Evolutionary conservation across 805 yeast genomes (phyloP).

Genomic region (Scheffersomyces coipomensis): DNA sequence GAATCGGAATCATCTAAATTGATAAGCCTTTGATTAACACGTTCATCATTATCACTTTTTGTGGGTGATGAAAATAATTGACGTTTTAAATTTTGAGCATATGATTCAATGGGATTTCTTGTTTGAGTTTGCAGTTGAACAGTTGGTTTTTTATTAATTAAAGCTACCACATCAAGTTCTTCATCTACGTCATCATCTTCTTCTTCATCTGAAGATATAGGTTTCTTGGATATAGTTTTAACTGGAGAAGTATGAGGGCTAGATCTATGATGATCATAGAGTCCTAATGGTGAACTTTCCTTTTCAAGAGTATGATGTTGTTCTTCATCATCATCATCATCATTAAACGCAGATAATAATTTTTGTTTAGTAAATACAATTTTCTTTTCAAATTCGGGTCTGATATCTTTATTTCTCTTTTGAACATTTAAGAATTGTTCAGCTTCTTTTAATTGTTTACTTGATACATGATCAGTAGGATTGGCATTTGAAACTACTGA

Average conservation of each 20-base stretch:
- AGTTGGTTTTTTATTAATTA: constrained; percentile 6
- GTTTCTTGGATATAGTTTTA: constrained; percentile 3
- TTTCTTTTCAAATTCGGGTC: constrained; percentile 27
- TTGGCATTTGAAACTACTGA: constrained; percentile 15
- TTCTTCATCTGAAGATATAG: neutral
- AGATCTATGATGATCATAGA: constrained; percentile 8
- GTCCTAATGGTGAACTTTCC: constrained; percentile 5
- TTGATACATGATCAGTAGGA: constrained; percentile 11
- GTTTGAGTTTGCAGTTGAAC: constrained; percentile 1
- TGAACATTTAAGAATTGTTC: constrained; percentile 33
- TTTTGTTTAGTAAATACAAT: constrained; percentile 26
- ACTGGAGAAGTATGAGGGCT: constrained; percentile 36
- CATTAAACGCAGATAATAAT: constrained; percentile 34
- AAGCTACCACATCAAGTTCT: constrained; percentile 8
- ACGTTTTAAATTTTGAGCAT: constrained; percentile 30
- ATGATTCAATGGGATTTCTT: constrained; percentile 32
- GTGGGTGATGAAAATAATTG: constrained; percentile 26
- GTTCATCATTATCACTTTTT: constrained; percentile 6
- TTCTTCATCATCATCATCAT: constrained; percentile 16
- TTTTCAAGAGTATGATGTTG: neutral
- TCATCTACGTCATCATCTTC: constrained; percentile 11
- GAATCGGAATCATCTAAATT: constrained; percentile 29
- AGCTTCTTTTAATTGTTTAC: constrained; percentile 26
- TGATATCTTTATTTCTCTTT: constrained; percentile 27
- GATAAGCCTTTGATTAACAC: constrained; percentile 9